Conservation (phyloP, 352 stramenopile genomes). For the Pythium monospermum region DNA sequence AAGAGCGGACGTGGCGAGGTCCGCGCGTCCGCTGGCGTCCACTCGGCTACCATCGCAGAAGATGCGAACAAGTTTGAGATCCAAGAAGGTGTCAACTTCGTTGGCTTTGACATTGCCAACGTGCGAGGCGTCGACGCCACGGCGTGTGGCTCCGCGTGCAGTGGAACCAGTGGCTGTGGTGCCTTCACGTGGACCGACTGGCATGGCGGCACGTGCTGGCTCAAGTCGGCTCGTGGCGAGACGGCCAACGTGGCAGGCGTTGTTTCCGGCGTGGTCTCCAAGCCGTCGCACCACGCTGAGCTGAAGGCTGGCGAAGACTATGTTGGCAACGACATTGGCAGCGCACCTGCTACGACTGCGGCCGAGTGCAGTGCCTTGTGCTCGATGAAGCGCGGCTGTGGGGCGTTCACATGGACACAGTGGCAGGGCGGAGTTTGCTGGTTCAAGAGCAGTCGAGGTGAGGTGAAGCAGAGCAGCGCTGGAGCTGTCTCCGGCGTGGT, state of each 20-base stretch:
- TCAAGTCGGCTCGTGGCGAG: constrained; percentile 23
- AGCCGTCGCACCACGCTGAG: neutral
- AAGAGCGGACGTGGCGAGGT: constrained; percentile 25
- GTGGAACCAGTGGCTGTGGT: constrained; percentile 19
- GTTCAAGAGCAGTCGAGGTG: neutral
- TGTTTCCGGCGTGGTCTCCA: constrained; percentile 2
- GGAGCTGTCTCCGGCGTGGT: neutral
- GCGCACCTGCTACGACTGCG: constrained; percentile 1
- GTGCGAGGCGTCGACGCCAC: too few relatives aligned
- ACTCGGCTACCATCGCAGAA: neutral
- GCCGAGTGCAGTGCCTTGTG: constrained; percentile 30
- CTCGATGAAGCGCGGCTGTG: constrained; percentile 21
- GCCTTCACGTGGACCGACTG: constrained; percentile 40
- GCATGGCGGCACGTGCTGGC: constrained; percentile 38
- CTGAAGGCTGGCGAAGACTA: constrained; percentile 21
- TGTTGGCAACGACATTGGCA: constrained; percentile 21
- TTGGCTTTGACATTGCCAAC: neutral
- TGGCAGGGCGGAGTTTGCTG: constrained; percentile 32
- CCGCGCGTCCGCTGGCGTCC: neutral
- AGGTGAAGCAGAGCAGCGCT: neutral
- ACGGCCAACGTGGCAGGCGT: neutral
- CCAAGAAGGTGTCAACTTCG: neutral
- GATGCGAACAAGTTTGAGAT: neutral
- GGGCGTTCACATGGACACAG: constrained; percentile 46
- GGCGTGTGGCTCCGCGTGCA: constrained; percentile 18